Base-by-base conservation (phyloP, 345 rosid genomes). In the Firmiana major region DNA sequence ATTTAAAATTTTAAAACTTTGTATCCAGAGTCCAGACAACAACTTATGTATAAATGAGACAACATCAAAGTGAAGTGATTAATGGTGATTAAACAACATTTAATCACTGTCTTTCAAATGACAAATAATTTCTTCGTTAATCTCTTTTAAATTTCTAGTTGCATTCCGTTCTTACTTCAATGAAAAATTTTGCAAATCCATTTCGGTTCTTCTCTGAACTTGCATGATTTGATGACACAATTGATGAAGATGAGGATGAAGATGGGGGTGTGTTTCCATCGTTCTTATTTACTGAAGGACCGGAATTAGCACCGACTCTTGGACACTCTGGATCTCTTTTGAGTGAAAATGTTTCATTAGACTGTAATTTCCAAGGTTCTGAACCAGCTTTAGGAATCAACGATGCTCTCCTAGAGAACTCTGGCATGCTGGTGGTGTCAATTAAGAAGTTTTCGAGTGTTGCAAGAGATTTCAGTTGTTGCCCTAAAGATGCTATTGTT, bases 381-480 rank as follows among this genome's bases (percentile, higher is more conserved):
- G 78, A 84, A 70, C 73, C 66, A 31, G 72, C 69, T 49, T 57
- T 75, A 26, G 84, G 75, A 73, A 74, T 64, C 73, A 75, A 62
- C n/a, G 86, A 70, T 82, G 77, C 81, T 49, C 66, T 78, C 1
- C 66, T 69, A 75, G 85, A 63, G 46, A 86, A 82, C 63, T 84
- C 90, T 0, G 88, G 87, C 78, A 88, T 80, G 81, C 85, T 86
- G 3, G 82, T 77, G 54, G 97, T 89, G 84, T 94, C 97, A 3
- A 89, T 84, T 78, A 94, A 87, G 89, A 94, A 94, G 80, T 94
- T 97, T 81, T 94, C 97, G 15, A 93, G 85, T 21, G 97, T 91
- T 76, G 97, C 98, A 63, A 94, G 91, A 74, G 98, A 94, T 55
- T 91, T 90, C 53, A 94, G 83, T 78, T 93, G 98, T 79, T 87